Conservation (phyloP, 345 rosid species). For the Laguncularia racemosa region DNA sequence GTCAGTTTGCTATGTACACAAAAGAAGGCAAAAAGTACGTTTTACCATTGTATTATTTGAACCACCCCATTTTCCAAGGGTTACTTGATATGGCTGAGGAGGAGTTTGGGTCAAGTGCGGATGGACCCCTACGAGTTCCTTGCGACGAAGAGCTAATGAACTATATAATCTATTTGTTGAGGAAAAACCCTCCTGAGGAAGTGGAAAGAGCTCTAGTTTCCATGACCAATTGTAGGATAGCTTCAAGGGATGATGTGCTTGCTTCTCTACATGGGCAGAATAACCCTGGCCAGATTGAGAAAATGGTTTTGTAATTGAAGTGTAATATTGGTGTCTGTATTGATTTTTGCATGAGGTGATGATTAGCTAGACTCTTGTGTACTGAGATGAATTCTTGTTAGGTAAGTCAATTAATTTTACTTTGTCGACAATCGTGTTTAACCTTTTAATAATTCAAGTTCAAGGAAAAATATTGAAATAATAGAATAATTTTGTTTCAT, state of each 20-base stretch:
- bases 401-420: too few species aligned
- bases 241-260: conserved; percentile 18
- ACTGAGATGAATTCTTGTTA: too few species aligned
- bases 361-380: too few species aligned
- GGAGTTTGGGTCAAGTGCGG: conserved; percentile 31
- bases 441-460: too few species aligned
- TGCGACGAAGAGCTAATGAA: conserved; percentile 42
- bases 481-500: too few species aligned
- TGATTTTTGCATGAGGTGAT: too few species aligned
- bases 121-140: conserved; percentile 48
- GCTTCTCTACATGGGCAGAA: too few species aligned
- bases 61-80: conserved; percentile 48
- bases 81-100: conserved; percentile 47
- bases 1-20: conserved; percentile 42
- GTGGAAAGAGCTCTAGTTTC: conserved; percentile 17
- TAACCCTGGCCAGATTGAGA: too few species aligned
- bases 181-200: conserved; percentile 21
- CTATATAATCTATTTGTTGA: conserved; percentile 19
- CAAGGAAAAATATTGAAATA: too few species aligned
- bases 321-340: too few species aligned
- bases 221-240: conserved; percentile 23
- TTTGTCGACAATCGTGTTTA: too few species aligned
- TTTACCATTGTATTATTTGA: conserved; percentile 35
- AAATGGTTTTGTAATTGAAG: too few species aligned
- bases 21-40: conserved; percentile 44